phyloP scores from a whole-genome alignment of 768 basidiomycete species.

The Lyophyllum semitale region DNA sequence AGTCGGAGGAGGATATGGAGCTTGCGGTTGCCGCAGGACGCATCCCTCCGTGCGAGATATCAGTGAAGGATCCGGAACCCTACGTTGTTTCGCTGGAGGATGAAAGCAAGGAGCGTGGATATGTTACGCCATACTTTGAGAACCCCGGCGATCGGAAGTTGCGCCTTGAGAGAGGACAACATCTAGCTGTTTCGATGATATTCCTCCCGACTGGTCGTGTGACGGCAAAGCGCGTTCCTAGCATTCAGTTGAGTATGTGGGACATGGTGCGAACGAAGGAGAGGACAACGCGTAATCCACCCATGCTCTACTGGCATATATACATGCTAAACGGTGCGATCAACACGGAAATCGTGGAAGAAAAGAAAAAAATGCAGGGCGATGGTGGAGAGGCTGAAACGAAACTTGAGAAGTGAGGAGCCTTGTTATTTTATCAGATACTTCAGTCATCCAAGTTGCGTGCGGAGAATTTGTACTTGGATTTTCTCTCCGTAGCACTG shows the following conservation, averaged over 20 bases:
- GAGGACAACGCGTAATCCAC: not conserved
- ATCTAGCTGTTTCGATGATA: not conserved
- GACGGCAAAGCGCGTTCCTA: not conserved
- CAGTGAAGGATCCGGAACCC: not conserved
- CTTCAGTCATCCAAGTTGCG: too few relatives aligned
- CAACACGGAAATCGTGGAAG: not conserved
- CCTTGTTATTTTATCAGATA: not conserved
- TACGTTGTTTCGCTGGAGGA: not conserved
- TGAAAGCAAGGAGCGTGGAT: not conserved
- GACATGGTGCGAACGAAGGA: not conserved
- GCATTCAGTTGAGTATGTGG: not conserved
- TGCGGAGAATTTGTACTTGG: too few relatives aligned
- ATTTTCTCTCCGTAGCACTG: too few relatives aligned
- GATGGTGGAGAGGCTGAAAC: not conserved
- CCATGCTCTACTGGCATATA: not conserved
- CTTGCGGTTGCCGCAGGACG: not conserved
- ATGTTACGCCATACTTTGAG: not conserved
- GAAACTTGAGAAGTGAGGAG: not conserved
- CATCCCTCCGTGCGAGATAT: not conserved
- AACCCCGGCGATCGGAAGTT: not conserved
- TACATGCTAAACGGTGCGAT: not conserved
- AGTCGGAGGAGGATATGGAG: not conserved
- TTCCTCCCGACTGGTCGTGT: not conserved
- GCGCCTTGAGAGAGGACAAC: not conserved
- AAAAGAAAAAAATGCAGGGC: not conserved